These are phyloP conservation scores for Alnus rubra DNA, from an alignment of 306 rosid species.

Conservation along the genomic window DNA sequence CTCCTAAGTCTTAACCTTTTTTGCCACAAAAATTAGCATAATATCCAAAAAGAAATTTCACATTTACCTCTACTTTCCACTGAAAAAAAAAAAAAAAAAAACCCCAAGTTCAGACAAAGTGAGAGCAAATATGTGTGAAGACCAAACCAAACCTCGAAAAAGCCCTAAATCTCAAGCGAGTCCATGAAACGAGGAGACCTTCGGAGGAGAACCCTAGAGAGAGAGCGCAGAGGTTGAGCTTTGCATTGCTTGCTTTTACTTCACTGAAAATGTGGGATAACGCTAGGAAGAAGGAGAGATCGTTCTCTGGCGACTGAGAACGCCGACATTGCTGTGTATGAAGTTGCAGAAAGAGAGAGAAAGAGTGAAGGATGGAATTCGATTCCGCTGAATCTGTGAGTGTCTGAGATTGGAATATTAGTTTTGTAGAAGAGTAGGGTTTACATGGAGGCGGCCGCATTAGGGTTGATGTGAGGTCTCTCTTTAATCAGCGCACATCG, in stretches of 20 bases:
- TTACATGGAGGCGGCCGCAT: conserved; percentile 31
- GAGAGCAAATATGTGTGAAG: not conserved
- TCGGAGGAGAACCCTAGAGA: not conserved
- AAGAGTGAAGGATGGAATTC: conserved; percentile 22
- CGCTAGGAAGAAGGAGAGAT: not conserved
- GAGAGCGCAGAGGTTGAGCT: conserved; percentile 24
- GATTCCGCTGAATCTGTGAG: conserved; percentile 29
- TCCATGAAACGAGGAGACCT: not conserved
- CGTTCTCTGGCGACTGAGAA: conserved; percentile 17
- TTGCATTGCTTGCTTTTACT: conserved; percentile 33
- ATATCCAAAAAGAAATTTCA: not conserved
- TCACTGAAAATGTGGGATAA: not conserved
- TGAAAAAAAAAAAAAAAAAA: not conserved
- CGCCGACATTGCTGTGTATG: conserved; percentile 14
- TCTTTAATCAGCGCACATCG: conserved; percentile 6
- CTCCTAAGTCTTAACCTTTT: not conserved
- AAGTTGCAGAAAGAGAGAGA: not conserved
- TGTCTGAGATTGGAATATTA: conserved; percentile 63
- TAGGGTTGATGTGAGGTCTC: conserved; percentile 9
- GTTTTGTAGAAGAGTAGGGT: conserved; percentile 41
- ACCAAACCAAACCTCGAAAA: not conserved
- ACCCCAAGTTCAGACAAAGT: not conserved
- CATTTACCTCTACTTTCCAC: conserved; percentile 8
- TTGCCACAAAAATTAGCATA: not conserved
- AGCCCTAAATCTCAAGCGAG: not conserved